Evolutionary conservation across 805 yeast genomes (phyloP).

Genomic region (Starmera dryadoides): DNA sequence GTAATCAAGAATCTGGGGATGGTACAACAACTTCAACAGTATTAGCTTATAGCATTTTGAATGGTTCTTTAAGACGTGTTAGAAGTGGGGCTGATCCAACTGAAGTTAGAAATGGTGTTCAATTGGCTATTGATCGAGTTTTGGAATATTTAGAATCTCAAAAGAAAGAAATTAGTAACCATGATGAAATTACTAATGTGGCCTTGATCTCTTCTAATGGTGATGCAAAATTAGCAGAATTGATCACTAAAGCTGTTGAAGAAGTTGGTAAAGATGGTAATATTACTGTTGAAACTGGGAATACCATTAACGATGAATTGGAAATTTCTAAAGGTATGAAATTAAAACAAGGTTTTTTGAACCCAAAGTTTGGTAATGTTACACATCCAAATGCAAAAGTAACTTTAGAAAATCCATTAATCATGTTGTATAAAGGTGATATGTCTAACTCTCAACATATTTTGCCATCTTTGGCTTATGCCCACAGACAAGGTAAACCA

Average conservation of each 20-base stretch:
- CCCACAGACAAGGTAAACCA: slow-evolving; percentile 93
- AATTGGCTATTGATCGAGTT: slow-evolving; percentile 95
- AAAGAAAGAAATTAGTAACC: slow-evolving; percentile 94
- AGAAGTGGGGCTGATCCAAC: slow-evolving; percentile 99
- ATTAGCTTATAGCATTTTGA: slow-evolving; percentile 91
- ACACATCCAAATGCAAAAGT: slow-evolving; percentile 89
- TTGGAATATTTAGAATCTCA: slow-evolving; percentile 79
- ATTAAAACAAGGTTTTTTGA: slow-evolving; percentile 96
- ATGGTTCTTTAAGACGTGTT: slow-evolving; percentile 94
- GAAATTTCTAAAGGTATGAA: slow-evolving; percentile 99
- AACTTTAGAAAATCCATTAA: slow-evolving; percentile 91
- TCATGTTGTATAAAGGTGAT: slow-evolving; percentile 88
- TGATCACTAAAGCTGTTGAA: slow-evolving; percentile 96
- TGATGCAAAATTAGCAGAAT: slow-evolving; percentile 86
- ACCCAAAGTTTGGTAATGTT: slow-evolving; percentile 95
- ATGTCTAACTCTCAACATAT: slow-evolving; percentile 84
- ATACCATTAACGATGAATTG: slow-evolving; percentile 93
- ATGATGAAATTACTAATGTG: slow-evolving; percentile 95
- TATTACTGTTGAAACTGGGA: slow-evolving; percentile 96
- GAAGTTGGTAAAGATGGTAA: slow-evolving; percentile 99
- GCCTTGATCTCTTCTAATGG: slow-evolving; percentile 99
- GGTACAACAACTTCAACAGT: slow-evolving; percentile 99
- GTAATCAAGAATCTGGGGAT: slow-evolving; percentile 98
- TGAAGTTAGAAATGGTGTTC: slow-evolving; percentile 98
- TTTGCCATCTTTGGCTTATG: slow-evolving; percentile 87